Evolutionary conservation across 371 early-diverging fungal genomes (phyloP), one percentile per base, ranked within the genome.

Genomic region (Blakeslea trispora): DNA sequence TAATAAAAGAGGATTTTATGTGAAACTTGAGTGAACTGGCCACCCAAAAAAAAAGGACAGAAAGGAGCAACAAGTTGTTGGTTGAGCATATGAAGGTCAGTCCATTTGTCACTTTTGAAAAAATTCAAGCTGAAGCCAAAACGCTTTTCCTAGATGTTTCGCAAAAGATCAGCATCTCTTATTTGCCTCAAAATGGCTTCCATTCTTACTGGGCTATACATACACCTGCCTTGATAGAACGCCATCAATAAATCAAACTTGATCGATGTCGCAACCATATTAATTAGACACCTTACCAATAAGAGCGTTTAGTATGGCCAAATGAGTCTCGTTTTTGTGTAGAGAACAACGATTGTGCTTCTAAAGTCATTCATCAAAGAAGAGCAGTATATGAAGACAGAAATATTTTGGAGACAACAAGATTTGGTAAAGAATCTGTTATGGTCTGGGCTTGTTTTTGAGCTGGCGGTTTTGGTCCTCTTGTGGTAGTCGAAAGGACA

Each of bases 391-490:
- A 57, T 18, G 28, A 31, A 0, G 28, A 11, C 1, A 28, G n/a
- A 0, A 31, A 47, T 18, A 18, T 47, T 28, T 8, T 19, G 9
- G 18, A 17, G 0, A 50, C 45, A 1, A n/a, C 21, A 1, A 57
- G 50, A 34, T 50, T 7, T 10, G 52, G 32, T 13, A 19, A 14
- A 1, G 47, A 22, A 18, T 8, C 15, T 18, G 59, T 19, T 0
- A 52, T 59, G 32, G 18, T 58, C 17, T 58, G 51, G 58, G 22
- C 47, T 5, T 59, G 47, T 31, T 59, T 59, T 47, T 46, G 47
- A 28, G 53, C 17, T 18, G 46, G 46, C 1, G 31, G 41, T 10
- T 41, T 53, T 24, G 54, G 50, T 4, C 60, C 49, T 49, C 23
- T 53, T 15, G 37, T 43, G 8, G 17, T 28, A 2, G 6, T 44